These are phyloP conservation scores for Botrytis pseudocinerea DNA, from an alignment of 2,329 filamentous ascomycete species.

Conservation along the genomic window DNA sequence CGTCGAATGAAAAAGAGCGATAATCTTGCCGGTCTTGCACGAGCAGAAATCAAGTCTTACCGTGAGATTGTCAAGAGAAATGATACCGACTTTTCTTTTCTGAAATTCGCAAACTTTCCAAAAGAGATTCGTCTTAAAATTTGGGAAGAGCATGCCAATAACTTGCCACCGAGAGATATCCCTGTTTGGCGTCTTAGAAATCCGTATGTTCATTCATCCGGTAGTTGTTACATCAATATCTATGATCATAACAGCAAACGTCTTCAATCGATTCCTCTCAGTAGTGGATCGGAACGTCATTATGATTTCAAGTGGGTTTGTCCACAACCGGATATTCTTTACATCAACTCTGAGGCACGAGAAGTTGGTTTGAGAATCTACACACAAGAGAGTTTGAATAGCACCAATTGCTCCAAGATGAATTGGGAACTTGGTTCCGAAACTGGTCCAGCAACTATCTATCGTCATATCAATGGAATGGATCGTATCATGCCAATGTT, in stretches of 20 bases:
- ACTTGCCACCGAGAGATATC: not conserved
- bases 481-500: slow-evolving; percentile 7
- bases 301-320: not conserved
- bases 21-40: not conserved
- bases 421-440: not conserved
- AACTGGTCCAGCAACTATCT: not conserved
- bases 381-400: slow-evolving; percentile 7
- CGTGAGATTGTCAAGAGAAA: not conserved
- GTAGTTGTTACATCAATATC: not conserved
- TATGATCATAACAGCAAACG: not conserved
- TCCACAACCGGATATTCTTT: slow-evolving; percentile 4
- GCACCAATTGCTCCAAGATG: not conserved
- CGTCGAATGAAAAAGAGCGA: not conserved
- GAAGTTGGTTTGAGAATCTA: not conserved
- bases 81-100: not conserved
- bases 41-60: not conserved
- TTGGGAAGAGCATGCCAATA: not conserved
- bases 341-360: not conserved
- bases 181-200: slow-evolving; percentile 7
- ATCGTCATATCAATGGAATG: not conserved
- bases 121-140: slow-evolving; percentile 4
- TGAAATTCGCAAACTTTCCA: not conserved
- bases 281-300: not conserved
- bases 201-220: not conserved
- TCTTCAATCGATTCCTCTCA: not conserved